phyloP scores from a whole-genome alignment of 169 alveolate species.

The Plasmodium blacklocki region DNA sequence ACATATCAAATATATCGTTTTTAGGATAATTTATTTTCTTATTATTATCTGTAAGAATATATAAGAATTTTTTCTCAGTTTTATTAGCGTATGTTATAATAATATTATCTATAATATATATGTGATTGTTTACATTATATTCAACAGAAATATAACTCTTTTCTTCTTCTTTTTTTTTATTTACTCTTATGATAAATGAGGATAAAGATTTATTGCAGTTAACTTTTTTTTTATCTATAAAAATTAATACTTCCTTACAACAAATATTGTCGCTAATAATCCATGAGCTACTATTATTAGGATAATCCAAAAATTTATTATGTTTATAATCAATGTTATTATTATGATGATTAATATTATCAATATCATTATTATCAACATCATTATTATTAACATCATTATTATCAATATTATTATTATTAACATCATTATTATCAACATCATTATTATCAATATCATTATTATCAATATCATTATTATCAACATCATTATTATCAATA shows the following conservation, averaged over 20 bases:
- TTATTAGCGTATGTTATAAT: constrained; percentile 7
- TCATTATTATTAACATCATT: background rate
- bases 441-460: background rate
- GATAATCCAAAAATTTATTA: too few relatives aligned
- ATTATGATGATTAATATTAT: background rate
- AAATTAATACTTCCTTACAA: constrained; percentile 33
- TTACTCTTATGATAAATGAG: constrained; percentile 29
- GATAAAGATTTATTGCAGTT: constrained; percentile 18
- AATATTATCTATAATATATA: constrained; percentile 14
- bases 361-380: background rate
- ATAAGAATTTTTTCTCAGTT: constrained; percentile 15
- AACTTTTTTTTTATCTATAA: constrained; percentile 30
- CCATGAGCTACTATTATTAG: background rate
- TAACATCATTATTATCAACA: background rate
- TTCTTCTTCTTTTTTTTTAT: constrained; percentile 11
- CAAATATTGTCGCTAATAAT: constrained; percentile 28
- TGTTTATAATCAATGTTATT: too few relatives aligned
- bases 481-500: background rate
- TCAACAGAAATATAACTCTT: constrained; percentile 34
- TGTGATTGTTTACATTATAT: constrained; percentile 23
- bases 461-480: background rate
- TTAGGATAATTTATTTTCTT: constrained; percentile 23
- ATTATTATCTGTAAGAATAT: constrained; percentile 28
- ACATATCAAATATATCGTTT: constrained; percentile 22
- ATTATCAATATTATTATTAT: background rate